Base-by-base conservation (phyloP, 768 basidiomycete species). In the Favolaschia claudopus region DNA sequence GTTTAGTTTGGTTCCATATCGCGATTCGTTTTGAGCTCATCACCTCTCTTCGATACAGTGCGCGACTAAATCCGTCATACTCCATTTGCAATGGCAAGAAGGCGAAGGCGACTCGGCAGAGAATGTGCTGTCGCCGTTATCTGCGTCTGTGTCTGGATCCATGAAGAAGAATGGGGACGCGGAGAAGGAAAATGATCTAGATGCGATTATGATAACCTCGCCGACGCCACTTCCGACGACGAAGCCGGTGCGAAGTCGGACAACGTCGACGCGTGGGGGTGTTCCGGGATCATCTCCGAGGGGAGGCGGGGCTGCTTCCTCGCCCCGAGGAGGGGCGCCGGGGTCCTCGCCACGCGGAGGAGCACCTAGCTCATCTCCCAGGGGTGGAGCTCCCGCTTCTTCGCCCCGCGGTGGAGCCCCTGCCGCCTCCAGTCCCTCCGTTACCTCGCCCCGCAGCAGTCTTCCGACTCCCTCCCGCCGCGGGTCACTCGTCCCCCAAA, bases 31-130 rank as follows among this genome's bases (percentile, higher is more conserved):
- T 22, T 63, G 17, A n/a, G n/a, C n/a, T n/a, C n/a, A n/a, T 17
- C 27, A 28, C 47, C 44, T 27, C 60, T 46, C 43, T 5, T 36
- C 2, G 15, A n/a, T 29, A 20, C 49, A 93, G 93, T 95, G 93
- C 66, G 93, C 93, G 2, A 95, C 93, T 0, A 95, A 95, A 73
- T 92, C 90, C 2, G 79, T 94, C 19, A 92, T 95, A 54, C 70
- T 95, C 36, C 93, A 94, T 67, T 74, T 95, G 3, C 91, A 93
- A 71, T 95, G 93, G 93, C 88, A 89, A 58, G 91, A 93, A 71
- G 84, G 82, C 10, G 85, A 77, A 29, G 71, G 67, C 25, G 70
- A 72, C n/a, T n/a, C n/a, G 20, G 34, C 28, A 20, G 59, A 60
- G 29, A 17, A 14, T 17, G 32, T 4, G 12, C 12, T 29, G 25